A percentile compares a stretch with the other conserved stretches of the same genome.
Conservation (phyloP, 352 stramenopile species). For the Phytophthora colocasiae region DNA sequence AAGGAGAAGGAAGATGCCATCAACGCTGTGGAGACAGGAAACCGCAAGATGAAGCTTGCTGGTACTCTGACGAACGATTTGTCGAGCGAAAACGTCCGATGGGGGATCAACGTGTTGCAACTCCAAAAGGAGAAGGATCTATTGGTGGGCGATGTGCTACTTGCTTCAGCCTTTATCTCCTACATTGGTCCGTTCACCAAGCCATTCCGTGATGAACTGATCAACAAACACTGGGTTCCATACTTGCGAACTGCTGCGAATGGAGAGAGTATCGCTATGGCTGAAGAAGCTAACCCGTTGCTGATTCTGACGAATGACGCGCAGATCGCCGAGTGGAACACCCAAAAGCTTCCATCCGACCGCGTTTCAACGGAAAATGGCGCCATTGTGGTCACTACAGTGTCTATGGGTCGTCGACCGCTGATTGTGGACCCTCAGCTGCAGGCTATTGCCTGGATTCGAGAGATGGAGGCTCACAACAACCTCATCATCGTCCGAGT, state of each 20-base stretch:
- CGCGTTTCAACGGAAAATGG: constrained; percentile 95
- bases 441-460: constrained; percentile 94
- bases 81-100: constrained; percentile 96
- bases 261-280: constrained; percentile 92
- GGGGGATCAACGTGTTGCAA: constrained; percentile 94
- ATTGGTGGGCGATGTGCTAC: constrained; percentile 93
- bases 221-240: constrained; percentile 94
- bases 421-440: constrained; percentile 95
- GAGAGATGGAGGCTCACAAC: constrained; percentile 91
- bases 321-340: constrained; percentile 95
- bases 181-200: constrained; percentile 97
- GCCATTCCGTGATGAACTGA: constrained; percentile 93
- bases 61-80: constrained; percentile 95
- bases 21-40: constrained; percentile 91
- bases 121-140: constrained; percentile 93
- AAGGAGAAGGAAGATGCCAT: constrained; percentile 94
- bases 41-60: constrained; percentile 96
- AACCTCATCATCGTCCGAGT: constrained; percentile 95
- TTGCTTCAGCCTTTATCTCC: constrained; percentile 95
- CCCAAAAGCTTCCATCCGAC: constrained; percentile 92
- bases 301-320: constrained; percentile 93
- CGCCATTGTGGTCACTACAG: constrained; percentile 92
- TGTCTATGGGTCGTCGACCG: constrained; percentile 89
- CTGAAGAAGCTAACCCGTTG: constrained; percentile 88
- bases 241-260: constrained; percentile 90